Base-by-base conservation (phyloP, 352 stramenopile genomes). In the Vaucheria bursata region DNA sequence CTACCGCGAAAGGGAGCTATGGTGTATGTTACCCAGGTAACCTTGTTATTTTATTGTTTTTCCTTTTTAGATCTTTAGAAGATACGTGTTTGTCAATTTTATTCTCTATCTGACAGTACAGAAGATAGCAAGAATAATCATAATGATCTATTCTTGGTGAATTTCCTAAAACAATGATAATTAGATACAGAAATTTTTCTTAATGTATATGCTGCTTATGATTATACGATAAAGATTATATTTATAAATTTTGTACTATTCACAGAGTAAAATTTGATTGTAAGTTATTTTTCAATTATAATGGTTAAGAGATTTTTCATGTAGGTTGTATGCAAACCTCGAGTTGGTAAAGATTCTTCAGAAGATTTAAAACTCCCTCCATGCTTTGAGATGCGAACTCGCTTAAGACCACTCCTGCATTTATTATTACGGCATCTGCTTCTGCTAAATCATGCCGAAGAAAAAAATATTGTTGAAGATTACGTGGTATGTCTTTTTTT, bases 311-410 rank as follows among this genome's bases (percentile, higher is more conserved):
- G n/a, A n/a, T n/a, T n/a, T n/a, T n/a, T n/a, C n/a, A n/a, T 7
- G 68, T 29, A 81, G 75, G 75, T 78, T 53, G 70, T 81, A 12
- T 81, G 75, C 49, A 70, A 50, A 5, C 38, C 68, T 8, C 67
- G 75, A 73, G 37, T 49, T 34, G 67, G 34, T 25, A 68, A 39
- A 45, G 49, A 45, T 31, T 31, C 12, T 25, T 12, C 45, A 59
- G 45, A 25, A n/a, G n/a, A n/a, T n/a, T n/a, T n/a, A 12, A 33
- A 64, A 29, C 49, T 78, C 18, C 75, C 75, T 0, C 75, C 75
- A 38, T 81, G 75, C 53, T 81, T 78, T 64, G 75, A 81, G 45
- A n/a, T 81, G 12, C 75, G 75, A 12, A 81, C 75, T 25, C 75
- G 74, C 35, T 66, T 81, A 35, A 50, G 75, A 37, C 75, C 75